phyloP scores from a whole-genome alignment of 2,329 filamentous ascomycete species.

The Phialophora expanda region DNA sequence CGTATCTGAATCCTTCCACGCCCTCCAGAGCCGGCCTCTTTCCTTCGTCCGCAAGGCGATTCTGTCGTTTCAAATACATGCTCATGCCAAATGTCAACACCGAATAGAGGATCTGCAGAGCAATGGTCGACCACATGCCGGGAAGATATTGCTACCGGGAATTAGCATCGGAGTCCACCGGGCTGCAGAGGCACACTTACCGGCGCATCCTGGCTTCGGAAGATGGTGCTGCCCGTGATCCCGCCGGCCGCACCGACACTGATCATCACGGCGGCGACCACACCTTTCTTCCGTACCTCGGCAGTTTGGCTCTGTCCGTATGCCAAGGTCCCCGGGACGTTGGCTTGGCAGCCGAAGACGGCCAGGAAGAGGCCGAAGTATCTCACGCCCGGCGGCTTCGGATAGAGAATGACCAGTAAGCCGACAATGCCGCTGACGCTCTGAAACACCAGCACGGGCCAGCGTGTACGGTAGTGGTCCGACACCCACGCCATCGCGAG shows the following conservation, averaged over 20 bases:
- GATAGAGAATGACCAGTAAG: slow-evolving; percentile 73
- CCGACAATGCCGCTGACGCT: slow-evolving; percentile 65
- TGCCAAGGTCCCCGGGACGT: slow-evolving; percentile 73
- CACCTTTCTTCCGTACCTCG: slow-evolving; percentile 1
- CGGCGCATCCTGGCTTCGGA: slow-evolving; percentile 13
- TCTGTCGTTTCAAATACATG: slow-evolving; percentile 35
- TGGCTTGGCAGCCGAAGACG: slow-evolving; percentile 75
- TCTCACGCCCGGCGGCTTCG: slow-evolving; percentile 58
- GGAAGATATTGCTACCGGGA: slow-evolving; percentile 28
- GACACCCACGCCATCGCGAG: slow-evolving; percentile 39
- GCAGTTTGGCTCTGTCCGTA: slow-evolving; percentile 44
- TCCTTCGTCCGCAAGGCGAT: slow-evolving; percentile 31
- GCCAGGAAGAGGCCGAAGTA: slow-evolving; percentile 77
- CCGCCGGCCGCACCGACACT: background rate
- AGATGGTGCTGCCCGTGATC: background rate
- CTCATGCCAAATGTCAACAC: slow-evolving; percentile 22
- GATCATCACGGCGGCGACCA: slow-evolving; percentile 1
- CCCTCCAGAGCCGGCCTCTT: slow-evolving; percentile 30
- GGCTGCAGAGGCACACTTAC: background rate
- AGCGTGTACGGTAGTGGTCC: slow-evolving; percentile 41
- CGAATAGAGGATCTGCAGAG: slow-evolving; percentile 28
- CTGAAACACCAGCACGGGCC: slow-evolving; percentile 40
- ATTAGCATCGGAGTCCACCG: background rate
- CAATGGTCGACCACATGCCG: slow-evolving; percentile 35
- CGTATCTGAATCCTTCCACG: slow-evolving; percentile 32